These are phyloP conservation scores for Sporothrix pallida DNA, from an alignment of 2,329 filamentous ascomycete genomes.

Conservation along the genomic window DNA sequence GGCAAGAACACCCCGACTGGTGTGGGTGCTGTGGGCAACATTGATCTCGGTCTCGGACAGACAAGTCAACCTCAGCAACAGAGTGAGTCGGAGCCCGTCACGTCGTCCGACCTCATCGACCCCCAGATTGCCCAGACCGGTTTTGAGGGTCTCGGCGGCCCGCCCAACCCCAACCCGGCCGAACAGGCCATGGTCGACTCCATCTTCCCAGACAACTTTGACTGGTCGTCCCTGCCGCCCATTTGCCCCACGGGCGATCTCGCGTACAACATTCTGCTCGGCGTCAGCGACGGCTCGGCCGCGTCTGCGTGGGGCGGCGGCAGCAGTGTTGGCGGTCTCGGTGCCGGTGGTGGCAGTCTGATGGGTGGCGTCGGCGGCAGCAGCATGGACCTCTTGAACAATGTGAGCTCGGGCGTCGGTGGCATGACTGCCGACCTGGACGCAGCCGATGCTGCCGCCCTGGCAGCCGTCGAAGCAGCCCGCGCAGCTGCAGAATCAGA, in stretches of 20 bases:
- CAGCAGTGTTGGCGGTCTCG: background rate
- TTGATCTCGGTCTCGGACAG: background rate
- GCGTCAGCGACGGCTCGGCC: conserved; percentile 42
- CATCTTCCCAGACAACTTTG: conserved; percentile 53
- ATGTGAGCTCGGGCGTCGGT: background rate
- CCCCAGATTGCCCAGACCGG: conserved; percentile 22
- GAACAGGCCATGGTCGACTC: conserved; percentile 40
- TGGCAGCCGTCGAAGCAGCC: conserved; percentile 27
- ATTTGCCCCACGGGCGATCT: conserved; percentile 64
- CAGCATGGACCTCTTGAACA: conserved; percentile 19
- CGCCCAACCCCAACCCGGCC: background rate
- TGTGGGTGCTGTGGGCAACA: background rate
- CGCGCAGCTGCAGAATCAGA: background rate
- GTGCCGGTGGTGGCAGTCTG: background rate
- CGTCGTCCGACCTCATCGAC: conserved; percentile 17
- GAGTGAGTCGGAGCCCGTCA: background rate
- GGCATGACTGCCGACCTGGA: conserved; percentile 20
- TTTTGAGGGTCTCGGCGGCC: background rate
- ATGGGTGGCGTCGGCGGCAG: conserved; percentile 15
- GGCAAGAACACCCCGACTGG: conserved; percentile 18
- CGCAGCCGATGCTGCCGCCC: background rate
- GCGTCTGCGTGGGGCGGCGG: conserved; percentile 36
- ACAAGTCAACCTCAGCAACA: background rate
- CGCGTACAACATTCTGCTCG: conserved; percentile 61
- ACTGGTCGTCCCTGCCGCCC: conserved; percentile 59